Base-by-base conservation (phyloP, 2,329 filamentous ascomycete species). In the Rasamsonia emersonii region DNA sequence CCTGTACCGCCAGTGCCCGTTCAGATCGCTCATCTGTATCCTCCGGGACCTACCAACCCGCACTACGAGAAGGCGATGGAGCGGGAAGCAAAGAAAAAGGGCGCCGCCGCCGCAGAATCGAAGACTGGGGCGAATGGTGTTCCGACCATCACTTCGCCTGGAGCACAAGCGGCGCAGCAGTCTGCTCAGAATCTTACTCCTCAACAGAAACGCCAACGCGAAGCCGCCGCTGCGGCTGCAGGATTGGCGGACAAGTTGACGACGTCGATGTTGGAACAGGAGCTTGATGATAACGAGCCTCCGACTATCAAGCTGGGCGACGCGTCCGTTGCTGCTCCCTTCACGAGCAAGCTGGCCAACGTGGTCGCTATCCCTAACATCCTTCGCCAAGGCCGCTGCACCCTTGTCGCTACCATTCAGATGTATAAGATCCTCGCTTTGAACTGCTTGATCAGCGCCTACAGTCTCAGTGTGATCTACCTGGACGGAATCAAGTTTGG, bases 341-440 rank as follows among this genome's bases (percentile, higher is more conserved):
- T 98, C 60, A 98, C 91, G 1, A 94, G 86, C 57, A 98, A 98
- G 66, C 75, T 98, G 25, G 84, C 88, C 46, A 95, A 98, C 51
- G 91, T 98, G 37, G 77, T 98, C 49, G 91, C 91, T 21, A 86
- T 98, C 37, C 89, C 91, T 32, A 98, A 98, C 65, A 98, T 98
- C 50, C 91, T 98, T 51, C 84, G 91, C 37, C 91, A 98, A 66
- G 91, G 91, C 36, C 83, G 91, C 41, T 98, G 91, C 68, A 98
- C 91, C 5, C 77, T 98, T 13, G 91, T 98, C 33, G 91, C 91
- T 18, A 98, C 91, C 0, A 96, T 98, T 44, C 91, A 98, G 68
- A 98, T 98, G 89, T 98, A 98, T 77, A 98, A 95, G 73, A 98
- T 98, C 49, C 75, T 98, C 31, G 91, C 91, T 5, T 69, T 98